Evolutionary conservation across 306 rosid genomes (phyloP).

Genomic region (Prunus dulcis): DNA sequence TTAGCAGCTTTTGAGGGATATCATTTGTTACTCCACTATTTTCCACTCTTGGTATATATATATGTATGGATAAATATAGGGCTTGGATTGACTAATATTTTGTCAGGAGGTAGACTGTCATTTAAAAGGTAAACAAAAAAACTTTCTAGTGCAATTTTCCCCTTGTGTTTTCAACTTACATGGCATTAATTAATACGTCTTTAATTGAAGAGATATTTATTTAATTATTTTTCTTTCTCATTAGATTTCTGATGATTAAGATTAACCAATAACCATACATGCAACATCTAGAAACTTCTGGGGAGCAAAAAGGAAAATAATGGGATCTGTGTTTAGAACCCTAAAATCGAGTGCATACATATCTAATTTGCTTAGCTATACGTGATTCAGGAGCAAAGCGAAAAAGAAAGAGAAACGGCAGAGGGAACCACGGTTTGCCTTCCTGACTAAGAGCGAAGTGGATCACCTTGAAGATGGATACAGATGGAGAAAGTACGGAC

Average conservation of each 20-base stretch:
- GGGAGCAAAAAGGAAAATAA: background rate
- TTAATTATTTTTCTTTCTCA: background rate
- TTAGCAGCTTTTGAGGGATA: background rate
- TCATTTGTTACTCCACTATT: background rate
- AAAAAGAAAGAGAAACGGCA: slow-evolving; percentile 79
- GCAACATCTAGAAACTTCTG: background rate
- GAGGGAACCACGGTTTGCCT: slow-evolving; percentile 76
- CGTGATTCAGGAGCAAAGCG: slow-evolving; percentile 46
- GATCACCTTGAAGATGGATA: slow-evolving; percentile 96
- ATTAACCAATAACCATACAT: background rate
- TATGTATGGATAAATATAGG: background rate
- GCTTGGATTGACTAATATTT: background rate
- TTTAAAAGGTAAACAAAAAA: background rate
- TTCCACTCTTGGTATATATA: background rate
- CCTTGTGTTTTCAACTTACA: background rate
- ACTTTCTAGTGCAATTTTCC: background rate
- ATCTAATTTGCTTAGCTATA: background rate
- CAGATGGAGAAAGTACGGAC: slow-evolving; percentile 96
- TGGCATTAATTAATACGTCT: no score
- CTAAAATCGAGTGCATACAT: background rate
- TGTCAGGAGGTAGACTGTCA: slow-evolving; percentile 17
- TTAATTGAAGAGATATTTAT: background rate
- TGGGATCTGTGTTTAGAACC: background rate
- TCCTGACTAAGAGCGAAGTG: slow-evolving; percentile 86
- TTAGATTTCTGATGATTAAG: background rate